Evolutionary conservation across 2,329 filamentous ascomycete species (phyloP).

Genomic region (Calonectria crousiana): DNA sequence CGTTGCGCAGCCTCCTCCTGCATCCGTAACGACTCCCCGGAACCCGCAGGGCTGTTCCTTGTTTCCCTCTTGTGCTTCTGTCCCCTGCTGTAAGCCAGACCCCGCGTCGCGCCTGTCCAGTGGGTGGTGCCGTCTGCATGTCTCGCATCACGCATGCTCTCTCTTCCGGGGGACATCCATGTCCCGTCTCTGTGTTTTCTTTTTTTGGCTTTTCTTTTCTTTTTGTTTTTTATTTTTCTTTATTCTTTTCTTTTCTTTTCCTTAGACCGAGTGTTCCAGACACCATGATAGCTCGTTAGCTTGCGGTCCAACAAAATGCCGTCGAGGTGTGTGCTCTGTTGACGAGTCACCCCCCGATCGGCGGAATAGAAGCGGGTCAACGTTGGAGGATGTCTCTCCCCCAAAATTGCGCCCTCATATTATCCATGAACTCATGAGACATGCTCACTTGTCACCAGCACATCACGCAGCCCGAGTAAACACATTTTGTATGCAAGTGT

Average conservation of each 20-base stretch:
- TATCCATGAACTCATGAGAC: constrained; percentile 1
- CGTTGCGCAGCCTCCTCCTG: not conserved
- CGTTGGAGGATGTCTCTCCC: not conserved
- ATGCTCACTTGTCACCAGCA: not conserved
- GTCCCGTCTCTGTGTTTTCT: constrained; percentile 17
- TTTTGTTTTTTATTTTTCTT: not conserved
- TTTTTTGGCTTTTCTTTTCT: not conserved
- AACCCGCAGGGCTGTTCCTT: constrained; percentile 14
- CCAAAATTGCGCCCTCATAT: not conserved
- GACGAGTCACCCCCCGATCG: not conserved
- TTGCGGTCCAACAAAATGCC: not conserved
- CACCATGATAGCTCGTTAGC: not conserved
- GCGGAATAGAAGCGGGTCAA: not conserved
- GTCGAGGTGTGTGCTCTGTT: not conserved
- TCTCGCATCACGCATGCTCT: constrained; percentile 40
- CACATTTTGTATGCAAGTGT: not conserved
- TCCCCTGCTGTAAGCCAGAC: not conserved
- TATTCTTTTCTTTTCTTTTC: not conserved
- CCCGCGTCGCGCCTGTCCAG: constrained; percentile 18
- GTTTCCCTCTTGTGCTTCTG: not conserved
- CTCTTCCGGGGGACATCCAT: constrained; percentile 33
- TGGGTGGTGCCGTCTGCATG: constrained; percentile 30
- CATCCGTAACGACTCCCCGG: not conserved
- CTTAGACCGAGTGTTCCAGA: not conserved
- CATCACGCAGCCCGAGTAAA: not conserved